A percentile compares a stretch with the other conserved stretches of the same genome.
Evolutionary conservation across 2,329 filamentous ascomycete species (phyloP).

Genomic region (Cercospora citrullina): DNA sequence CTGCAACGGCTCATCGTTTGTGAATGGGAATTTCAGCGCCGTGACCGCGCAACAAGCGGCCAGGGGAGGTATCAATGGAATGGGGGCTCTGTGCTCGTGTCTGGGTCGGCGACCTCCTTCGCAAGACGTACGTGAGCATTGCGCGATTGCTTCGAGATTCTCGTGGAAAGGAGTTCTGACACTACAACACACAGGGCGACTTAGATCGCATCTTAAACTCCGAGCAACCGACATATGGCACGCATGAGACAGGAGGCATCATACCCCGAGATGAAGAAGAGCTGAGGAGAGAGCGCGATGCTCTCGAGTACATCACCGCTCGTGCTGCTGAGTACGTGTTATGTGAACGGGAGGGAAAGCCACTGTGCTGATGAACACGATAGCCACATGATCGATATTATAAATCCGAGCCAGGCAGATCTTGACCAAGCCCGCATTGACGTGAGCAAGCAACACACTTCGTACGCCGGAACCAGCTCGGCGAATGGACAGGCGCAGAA

Average conservation of each 20-base stretch:
- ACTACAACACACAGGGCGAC: constrained; percentile 41
- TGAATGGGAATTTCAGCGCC: neutral
- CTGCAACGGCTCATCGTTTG: neutral
- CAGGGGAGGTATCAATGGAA: constrained; percentile 8
- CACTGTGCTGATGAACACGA: neutral
- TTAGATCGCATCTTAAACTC: constrained; percentile 50
- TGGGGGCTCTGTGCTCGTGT: constrained; percentile 16
- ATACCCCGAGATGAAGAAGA: constrained; percentile 52
- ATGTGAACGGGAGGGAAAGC: neutral
- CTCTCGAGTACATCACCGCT: constrained; percentile 51
- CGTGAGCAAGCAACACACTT: constrained; percentile 13
- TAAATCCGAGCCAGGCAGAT: constrained; percentile 44
- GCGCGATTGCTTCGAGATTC: neutral
- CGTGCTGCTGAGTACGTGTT: constrained; percentile 50
- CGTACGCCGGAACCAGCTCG: neutral
- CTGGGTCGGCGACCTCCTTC: constrained; percentile 40
- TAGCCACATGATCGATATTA: constrained; percentile 54
- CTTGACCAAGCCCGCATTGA: constrained; percentile 30
- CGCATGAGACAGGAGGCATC: constrained; percentile 39
- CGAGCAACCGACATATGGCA: constrained; percentile 49
- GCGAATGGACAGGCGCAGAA: constrained; percentile 13
- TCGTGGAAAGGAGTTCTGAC: neutral
- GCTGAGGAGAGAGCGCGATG: constrained; percentile 50
- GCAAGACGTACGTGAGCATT: constrained; percentile 46
- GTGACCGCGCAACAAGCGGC: constrained; percentile 6